phyloP scores from a whole-genome alignment of 2,329 filamentous ascomycete genomes.

The Berkeleyomyces rouxiae region DNA sequence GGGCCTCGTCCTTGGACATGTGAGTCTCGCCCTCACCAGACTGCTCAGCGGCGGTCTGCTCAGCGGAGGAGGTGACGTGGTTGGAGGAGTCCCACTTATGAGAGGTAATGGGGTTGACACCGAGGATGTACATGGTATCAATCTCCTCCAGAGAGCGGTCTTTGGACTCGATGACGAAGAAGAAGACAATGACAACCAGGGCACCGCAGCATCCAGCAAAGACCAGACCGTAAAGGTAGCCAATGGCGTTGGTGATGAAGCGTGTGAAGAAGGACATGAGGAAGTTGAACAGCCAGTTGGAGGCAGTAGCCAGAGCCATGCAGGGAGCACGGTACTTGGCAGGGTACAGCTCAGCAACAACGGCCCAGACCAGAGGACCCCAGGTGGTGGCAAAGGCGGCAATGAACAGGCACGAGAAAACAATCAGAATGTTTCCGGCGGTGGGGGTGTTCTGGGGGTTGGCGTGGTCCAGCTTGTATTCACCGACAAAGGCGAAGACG shows the following conservation, averaged over 20 bases:
- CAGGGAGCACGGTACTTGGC: conserved; percentile 35
- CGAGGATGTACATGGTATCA: conserved; percentile 53
- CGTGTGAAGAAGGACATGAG: conserved; percentile 42
- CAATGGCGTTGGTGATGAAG: conserved; percentile 54
- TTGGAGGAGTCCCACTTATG: conserved; percentile 21
- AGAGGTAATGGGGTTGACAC: conserved; percentile 33
- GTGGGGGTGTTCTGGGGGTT: conserved; percentile 29
- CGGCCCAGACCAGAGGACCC: conserved; percentile 53
- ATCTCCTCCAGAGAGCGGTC: conserved; percentile 59
- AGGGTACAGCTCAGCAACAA: conserved; percentile 49
- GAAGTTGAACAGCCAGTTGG: conserved; percentile 53
- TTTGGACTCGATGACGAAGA: conserved; percentile 60
- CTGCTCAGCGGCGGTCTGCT: conserved; percentile 12
- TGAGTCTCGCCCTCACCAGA: conserved; percentile 12
- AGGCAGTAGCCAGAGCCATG: conserved; percentile 39
- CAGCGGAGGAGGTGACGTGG: conserved; percentile 9
- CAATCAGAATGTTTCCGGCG: conserved; percentile 44
- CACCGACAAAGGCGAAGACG: conserved; percentile 33
- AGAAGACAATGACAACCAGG: conserved; percentile 50
- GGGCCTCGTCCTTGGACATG: conserved; percentile 10
- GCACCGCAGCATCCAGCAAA: conserved; percentile 52
- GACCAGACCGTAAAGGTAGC: conserved; percentile 54
- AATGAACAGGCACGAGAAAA: conserved; percentile 54
- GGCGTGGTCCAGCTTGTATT: conserved; percentile 26
- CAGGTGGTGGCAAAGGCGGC: conserved; percentile 51